Conservation (phyloP, 192 early-diverging fungal species). For the Rhizophagus sp. region DNA sequence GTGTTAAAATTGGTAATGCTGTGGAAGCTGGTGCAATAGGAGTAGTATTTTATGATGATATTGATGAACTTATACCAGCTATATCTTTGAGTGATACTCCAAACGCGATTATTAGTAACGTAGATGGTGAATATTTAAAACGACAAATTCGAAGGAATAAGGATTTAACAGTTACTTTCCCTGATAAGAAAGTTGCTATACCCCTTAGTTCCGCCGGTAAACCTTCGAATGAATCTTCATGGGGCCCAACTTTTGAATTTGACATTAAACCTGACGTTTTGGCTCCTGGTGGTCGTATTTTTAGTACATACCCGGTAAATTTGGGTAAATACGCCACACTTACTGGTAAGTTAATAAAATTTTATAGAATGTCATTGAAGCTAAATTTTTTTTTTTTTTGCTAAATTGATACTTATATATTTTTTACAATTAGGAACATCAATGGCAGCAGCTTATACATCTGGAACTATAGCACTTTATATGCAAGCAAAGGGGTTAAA, state of each 20-base stretch:
- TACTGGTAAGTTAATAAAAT: slow-evolving; percentile 35
- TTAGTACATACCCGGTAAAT: slow-evolving; percentile 58
- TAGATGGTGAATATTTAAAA: slow-evolving; percentile 52
- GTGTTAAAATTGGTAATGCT: slow-evolving; percentile 58
- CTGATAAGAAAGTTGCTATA: slow-evolving; percentile 45
- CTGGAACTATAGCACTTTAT: slow-evolving; percentile 42
- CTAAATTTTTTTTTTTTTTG: not conserved
- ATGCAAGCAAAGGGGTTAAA: slow-evolving; percentile 27
- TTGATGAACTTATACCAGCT: slow-evolving; percentile 6
- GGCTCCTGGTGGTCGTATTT: slow-evolving; percentile 65
- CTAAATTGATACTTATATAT: too few species aligned
- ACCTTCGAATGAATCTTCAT: slow-evolving; percentile 71
- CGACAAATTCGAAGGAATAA: slow-evolving; percentile 40
- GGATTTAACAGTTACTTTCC: slow-evolving; percentile 44
- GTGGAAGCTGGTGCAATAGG: slow-evolving; percentile 60
- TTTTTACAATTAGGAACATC: slow-evolving; percentile 57
- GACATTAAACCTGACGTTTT: slow-evolving; percentile 62
- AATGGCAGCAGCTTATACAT: slow-evolving; percentile 65
- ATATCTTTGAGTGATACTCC: slow-evolving; percentile 43
- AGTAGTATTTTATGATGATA: slow-evolving; percentile 66
- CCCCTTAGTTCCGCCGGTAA: slow-evolving; percentile 55
- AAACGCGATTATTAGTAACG: slow-evolving; percentile 53
- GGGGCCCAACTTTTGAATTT: slow-evolving; percentile 72
- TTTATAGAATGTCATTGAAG: not conserved
- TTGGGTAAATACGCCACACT: slow-evolving; percentile 37